These are phyloP conservation scores for Elymus sibiricus DNA, from an alignment of 176 grass and related monocot genomes.

Conservation along the genomic window DNA sequence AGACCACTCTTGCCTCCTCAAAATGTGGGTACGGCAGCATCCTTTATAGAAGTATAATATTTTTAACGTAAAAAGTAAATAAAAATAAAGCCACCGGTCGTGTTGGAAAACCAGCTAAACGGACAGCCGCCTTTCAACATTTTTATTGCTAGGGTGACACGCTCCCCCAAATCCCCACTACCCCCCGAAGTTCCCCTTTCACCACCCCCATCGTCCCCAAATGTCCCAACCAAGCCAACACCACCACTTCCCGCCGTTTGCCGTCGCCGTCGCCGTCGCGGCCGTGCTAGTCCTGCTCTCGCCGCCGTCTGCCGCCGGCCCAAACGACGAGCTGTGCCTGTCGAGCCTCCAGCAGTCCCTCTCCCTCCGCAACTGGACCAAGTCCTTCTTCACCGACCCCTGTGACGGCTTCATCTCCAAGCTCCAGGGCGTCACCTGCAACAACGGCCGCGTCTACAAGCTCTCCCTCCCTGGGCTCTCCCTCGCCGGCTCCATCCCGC, in stretches of 20 bases:
- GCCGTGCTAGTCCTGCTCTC: constrained; percentile 4
- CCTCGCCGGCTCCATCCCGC: constrained; percentile 47
- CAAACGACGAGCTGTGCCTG: constrained; percentile 60
- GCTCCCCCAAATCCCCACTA: constrained; percentile 17
- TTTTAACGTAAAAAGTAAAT: not conserved
- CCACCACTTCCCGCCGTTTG: not conserved
- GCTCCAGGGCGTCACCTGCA: constrained; percentile 72
- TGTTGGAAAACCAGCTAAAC: constrained; percentile 5
- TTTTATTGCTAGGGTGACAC: constrained; percentile 22
- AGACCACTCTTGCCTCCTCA: too few species aligned
- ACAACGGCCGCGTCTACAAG: constrained; percentile 83
- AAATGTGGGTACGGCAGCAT: too few species aligned
- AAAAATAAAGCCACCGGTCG: not conserved
- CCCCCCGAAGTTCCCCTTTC: not conserved
- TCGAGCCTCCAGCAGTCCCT: constrained; percentile 46
- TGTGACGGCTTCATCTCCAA: constrained; percentile 62
- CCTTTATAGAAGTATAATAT: too few species aligned
- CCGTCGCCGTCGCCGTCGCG: not conserved
- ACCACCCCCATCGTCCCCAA: not conserved
- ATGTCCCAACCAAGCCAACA: constrained; percentile 30
- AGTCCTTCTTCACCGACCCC: constrained; percentile 37
- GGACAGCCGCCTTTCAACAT: not conserved
- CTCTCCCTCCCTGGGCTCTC: constrained; percentile 47
- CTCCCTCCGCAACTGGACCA: constrained; percentile 59
- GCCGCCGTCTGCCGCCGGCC: constrained; percentile 24